Evolutionary conservation across 2,329 filamentous ascomycete species (phyloP).

Genomic region (Myriosclerotinia scirpicola): DNA sequence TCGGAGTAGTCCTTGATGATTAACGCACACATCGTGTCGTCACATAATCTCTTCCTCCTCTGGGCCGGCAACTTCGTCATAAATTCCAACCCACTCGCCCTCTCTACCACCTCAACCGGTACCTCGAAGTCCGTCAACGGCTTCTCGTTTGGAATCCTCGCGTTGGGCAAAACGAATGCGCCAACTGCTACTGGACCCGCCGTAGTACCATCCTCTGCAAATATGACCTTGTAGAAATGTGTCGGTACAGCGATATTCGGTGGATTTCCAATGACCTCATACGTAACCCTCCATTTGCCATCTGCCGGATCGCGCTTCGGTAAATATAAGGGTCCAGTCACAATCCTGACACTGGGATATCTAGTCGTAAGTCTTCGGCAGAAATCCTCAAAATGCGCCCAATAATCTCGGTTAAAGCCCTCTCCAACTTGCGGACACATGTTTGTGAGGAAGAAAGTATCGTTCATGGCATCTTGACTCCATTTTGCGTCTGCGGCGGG

Average conservation of each 20-base stretch:
- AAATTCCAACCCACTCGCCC: slow-evolving; percentile 90
- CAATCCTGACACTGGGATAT: slow-evolving; percentile 86
- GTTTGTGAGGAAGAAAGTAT: slow-evolving; percentile 89
- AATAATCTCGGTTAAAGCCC: slow-evolving; percentile 98
- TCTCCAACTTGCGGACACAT: slow-evolving; percentile 99
- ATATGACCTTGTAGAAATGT: slow-evolving; percentile 99
- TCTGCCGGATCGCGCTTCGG: slow-evolving; percentile 78
- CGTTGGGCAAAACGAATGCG: slow-evolving; percentile 94
- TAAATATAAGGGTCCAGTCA: slow-evolving; percentile 91
- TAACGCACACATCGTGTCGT: slow-evolving; percentile 81
- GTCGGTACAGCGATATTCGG: slow-evolving; percentile 95
- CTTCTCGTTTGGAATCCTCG: slow-evolving; percentile 81
- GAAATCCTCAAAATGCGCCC: slow-evolving; percentile 98
- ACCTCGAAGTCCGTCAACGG: slow-evolving; percentile 91
- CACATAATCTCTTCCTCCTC: slow-evolving; percentile 76
- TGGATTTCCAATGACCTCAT: slow-evolving; percentile 93
- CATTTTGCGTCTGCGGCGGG: slow-evolving; percentile 96
- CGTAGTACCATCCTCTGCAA: slow-evolving; percentile 76
- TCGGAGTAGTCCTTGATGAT: slow-evolving; percentile 77
- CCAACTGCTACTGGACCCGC: slow-evolving; percentile 81
- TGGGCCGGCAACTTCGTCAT: slow-evolving; percentile 72
- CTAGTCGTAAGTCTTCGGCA: slow-evolving; percentile 76
- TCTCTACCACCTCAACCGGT: slow-evolving; percentile 86
- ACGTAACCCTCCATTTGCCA: slow-evolving; percentile 92
- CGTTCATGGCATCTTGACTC: slow-evolving; percentile 91